Percentiles rank a stretch among this genome's conserved stretches.
phyloP scores from a whole-genome alignment of 768 basidiomycete species.

The Baorangia bicolor region DNA sequence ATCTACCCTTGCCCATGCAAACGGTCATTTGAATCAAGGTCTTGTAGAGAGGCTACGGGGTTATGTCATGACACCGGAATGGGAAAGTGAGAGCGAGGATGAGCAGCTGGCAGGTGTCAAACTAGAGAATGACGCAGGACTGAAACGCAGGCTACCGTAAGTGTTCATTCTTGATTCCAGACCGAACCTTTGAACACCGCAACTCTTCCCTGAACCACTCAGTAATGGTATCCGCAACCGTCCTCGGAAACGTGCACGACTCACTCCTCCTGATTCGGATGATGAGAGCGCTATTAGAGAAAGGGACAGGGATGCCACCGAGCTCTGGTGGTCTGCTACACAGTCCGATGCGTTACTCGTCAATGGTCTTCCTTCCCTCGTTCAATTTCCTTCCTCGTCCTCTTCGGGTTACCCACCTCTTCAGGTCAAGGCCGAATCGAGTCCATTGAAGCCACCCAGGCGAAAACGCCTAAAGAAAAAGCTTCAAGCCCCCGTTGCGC shows the following conservation, averaged over 20 bases:
- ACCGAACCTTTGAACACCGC: neutral
- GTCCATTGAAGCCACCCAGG: conserved; percentile 7
- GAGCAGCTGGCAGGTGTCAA: conserved; percentile 23
- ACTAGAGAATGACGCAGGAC: conserved; percentile 41
- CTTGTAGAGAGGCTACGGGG: conserved; percentile 21
- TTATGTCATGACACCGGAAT: conserved; percentile 21
- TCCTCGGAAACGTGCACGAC: conserved; percentile 63
- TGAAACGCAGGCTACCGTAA: conserved; percentile 55
- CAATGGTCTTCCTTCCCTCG: conserved; percentile 62
- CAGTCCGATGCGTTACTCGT: conserved; percentile 59
- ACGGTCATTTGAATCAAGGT: conserved; percentile 24
- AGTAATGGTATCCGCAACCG: conserved; percentile 36
- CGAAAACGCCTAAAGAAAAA: conserved; percentile 29
- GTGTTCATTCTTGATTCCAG: conserved; percentile 10
- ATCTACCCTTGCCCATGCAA: conserved; percentile 33
- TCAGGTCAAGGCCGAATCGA: conserved; percentile 14
- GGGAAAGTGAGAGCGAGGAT: conserved; percentile 41
- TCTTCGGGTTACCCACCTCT: conserved; percentile 4
- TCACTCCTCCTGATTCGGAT: conserved; percentile 41
- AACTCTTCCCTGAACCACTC: neutral
- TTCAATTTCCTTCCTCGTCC: conserved; percentile 28
- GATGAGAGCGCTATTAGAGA: conserved; percentile 27
- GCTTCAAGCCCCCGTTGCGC: conserved; percentile 11
- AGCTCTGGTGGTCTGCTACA: conserved; percentile 76
- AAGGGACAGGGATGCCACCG: conserved; percentile 43